A percentile compares a stretch with the other conserved stretches of the same genome.
These are phyloP conservation scores for Tricholoma saponaceum DNA, from an alignment of 768 basidiomycete species.

Conservation along the genomic window DNA sequence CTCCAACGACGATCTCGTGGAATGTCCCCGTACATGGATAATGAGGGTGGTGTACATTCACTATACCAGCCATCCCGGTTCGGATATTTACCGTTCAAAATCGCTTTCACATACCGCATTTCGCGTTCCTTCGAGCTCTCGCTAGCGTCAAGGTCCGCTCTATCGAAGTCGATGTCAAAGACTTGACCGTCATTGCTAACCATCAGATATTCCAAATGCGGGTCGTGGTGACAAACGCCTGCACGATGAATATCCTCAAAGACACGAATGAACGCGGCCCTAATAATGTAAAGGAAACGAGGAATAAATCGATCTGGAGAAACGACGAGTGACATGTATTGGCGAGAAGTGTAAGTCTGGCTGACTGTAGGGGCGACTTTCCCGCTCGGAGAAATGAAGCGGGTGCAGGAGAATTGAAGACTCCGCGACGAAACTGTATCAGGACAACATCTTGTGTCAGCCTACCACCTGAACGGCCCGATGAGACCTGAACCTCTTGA, in stretches of 20 bases:
- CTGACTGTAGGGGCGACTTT: neutral
- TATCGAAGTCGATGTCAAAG: conserved; percentile 4
- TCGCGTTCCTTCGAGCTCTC: conserved; percentile 4
- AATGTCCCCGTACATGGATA: neutral
- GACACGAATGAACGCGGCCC: neutral
- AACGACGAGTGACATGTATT: conserved; percentile 7
- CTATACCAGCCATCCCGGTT: neutral
- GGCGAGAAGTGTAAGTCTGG: neutral
- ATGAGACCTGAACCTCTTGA: too few relatives aligned
- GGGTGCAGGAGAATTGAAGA: too few relatives aligned
- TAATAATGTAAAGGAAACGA: too few relatives aligned
- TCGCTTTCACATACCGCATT: neutral
- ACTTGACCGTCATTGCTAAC: neutral
- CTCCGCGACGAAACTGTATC: too few relatives aligned
- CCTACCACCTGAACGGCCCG: too few relatives aligned
- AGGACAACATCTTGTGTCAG: too few relatives aligned
- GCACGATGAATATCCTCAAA: neutral
- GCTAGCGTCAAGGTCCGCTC: neutral
- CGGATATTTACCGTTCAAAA: neutral
- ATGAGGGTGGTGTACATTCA: neutral
- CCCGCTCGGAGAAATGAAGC: neutral
- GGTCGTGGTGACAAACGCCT: neutral
- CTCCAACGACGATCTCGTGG: too few relatives aligned
- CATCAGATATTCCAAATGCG: neutral
- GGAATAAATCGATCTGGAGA: neutral